Conservation (phyloP, 2,329 filamentous ascomycete genomes). For the Xylaria sp. region DNA sequence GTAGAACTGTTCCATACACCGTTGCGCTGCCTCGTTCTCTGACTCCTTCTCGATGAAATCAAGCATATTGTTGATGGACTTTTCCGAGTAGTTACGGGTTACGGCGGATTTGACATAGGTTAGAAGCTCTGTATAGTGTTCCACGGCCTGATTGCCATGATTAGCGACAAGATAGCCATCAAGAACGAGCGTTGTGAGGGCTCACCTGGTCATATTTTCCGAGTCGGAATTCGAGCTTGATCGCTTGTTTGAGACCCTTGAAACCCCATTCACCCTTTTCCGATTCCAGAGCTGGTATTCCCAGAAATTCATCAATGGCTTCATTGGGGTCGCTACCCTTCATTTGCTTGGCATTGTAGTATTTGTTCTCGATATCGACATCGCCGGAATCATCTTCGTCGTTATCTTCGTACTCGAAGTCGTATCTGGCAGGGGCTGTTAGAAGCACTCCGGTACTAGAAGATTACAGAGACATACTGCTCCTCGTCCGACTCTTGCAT, state of each 20-base stretch:
- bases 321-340: slow-evolving; percentile 88
- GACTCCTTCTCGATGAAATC: slow-evolving; percentile 96
- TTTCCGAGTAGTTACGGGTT: slow-evolving; percentile 97
- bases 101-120: slow-evolving; percentile 98
- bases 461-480: slow-evolving; percentile 65
- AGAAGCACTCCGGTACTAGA: neutral
- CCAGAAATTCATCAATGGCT: slow-evolving; percentile 92
- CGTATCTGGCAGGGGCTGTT: slow-evolving; percentile 68
- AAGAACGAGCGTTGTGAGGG: slow-evolving; percentile 6
- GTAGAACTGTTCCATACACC: slow-evolving; percentile 95
- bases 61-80: slow-evolving; percentile 99
- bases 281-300: slow-evolving; percentile 81
- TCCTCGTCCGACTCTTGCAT: slow-evolving; percentile 93
- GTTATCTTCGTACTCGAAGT: slow-evolving; percentile 96
- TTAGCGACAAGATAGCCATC: slow-evolving; percentile 39
- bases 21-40: slow-evolving; percentile 73
- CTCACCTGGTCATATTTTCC: slow-evolving; percentile 83
- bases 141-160: slow-evolving; percentile 72
- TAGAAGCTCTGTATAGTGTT: slow-evolving; percentile 93
- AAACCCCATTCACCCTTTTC: slow-evolving; percentile 99
- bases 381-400: slow-evolving; percentile 89
- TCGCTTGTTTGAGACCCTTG: slow-evolving; percentile 97
- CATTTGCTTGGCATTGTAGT: slow-evolving; percentile 99
- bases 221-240: slow-evolving; percentile 96
- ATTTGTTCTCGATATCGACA: slow-evolving; percentile 98